phyloP scores from a whole-genome alignment of 2,329 filamentous ascomycete genomes.

The Exophiala phaeomuriformis region DNA sequence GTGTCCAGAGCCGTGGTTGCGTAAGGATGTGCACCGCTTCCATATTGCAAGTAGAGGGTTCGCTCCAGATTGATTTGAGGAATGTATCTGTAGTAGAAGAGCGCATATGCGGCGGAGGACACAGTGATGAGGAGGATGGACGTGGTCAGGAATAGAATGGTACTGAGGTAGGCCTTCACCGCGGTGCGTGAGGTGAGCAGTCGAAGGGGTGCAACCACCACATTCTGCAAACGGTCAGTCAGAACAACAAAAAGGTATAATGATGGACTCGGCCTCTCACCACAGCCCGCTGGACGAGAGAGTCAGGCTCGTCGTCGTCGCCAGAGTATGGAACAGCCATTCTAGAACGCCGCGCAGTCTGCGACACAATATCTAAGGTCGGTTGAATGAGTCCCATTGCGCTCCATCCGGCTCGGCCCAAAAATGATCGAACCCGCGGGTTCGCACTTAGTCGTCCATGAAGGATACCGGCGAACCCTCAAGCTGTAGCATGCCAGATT shows the following conservation, averaged over 20 bases:
- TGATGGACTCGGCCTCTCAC: slow-evolving; percentile 2
- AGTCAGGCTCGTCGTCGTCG: slow-evolving; percentile 6
- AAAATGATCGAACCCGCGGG: too few species aligned
- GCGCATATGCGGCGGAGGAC: slow-evolving; percentile 54
- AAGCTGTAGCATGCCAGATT: too few species aligned
- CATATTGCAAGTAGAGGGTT: slow-evolving; percentile 57
- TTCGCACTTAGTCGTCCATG: too few species aligned
- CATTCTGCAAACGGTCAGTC: slow-evolving; percentile 37
- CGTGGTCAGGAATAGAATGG: slow-evolving; percentile 47
- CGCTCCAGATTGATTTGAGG: slow-evolving; percentile 57
- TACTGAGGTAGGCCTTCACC: slow-evolving; percentile 58
- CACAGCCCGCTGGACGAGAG: slow-evolving; percentile 12
- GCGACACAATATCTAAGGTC: too few species aligned
- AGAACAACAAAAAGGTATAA: not conserved
- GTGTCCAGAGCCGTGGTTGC: slow-evolving; percentile 44
- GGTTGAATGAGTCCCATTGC: too few species aligned
- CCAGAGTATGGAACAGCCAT: slow-evolving; percentile 10
- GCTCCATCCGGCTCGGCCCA: too few species aligned
- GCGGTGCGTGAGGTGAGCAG: slow-evolving; percentile 54
- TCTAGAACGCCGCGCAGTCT: not conserved
- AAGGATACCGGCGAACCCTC: too few species aligned
- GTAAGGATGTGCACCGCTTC: slow-evolving; percentile 41
- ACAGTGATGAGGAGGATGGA: slow-evolving; percentile 50
- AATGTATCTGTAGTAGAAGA: slow-evolving; percentile 64
- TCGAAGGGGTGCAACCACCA: slow-evolving; percentile 48